Evolutionary conservation across 192 early-diverging fungal genomes (phyloP), one percentile per base, ranked within the genome.

Genomic region (Backusella australiensis): DNA sequence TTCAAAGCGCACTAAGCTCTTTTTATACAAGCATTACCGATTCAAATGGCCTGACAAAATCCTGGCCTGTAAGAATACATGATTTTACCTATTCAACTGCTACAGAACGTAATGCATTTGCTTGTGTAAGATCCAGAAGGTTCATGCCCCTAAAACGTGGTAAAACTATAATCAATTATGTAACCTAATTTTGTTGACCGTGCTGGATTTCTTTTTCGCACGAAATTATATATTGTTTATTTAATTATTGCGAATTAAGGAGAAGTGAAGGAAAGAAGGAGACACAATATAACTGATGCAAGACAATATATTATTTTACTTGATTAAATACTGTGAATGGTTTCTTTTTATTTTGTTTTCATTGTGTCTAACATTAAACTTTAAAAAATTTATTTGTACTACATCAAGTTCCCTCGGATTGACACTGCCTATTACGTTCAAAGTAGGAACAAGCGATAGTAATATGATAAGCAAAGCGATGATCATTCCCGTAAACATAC

Each of bases 41-140:
- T 26, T 59, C 53, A 63, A 63, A 63, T 63, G 56, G 56, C 56
- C 56, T 63, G 56, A 63, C 56, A 63, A 63, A 63, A 63, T 63
- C 56, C 12, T 63, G 23, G 23, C 56, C 56, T 63, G 56, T 63
- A 29, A 63, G 26, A 63, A 63, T 63, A 63, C 56, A 63, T 63
- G 56, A 14, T 63, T 63, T 29, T 9, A 2, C 8, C 8, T 29
- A 29, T 39, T 39, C 56, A 63, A 63, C n/a, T 63, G 56, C 56
- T 63, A 63, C 56, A 63, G 12, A 63, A 63, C 56, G 56, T 63
- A 63, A 63, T 63, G 56, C 56, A 63, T 63, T 8, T 63, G 56
- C 56, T 63, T 63, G 56, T 63, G 56, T 63, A 63, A 63, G 56
- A 63, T 63, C 56, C 56, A 63, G 56, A 63, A 63, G 56, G 56